Evolutionary conservation across 164 flowering plant genomes (phyloP).

Genomic region (Annona squamosa): DNA sequence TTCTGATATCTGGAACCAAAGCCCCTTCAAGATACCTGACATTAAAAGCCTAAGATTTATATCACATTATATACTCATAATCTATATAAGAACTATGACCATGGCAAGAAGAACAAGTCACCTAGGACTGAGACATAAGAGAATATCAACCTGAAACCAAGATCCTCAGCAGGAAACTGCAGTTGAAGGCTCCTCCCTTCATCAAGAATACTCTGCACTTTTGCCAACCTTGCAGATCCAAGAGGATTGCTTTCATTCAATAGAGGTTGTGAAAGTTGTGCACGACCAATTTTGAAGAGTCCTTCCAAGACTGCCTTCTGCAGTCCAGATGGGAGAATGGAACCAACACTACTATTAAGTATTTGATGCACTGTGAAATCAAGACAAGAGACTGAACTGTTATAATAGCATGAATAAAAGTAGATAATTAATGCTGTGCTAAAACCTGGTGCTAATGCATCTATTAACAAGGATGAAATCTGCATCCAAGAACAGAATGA

Average conservation of each 20-base stretch:
- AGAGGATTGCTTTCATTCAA: conserved; percentile 71
- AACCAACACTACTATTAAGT: conserved; percentile 52
- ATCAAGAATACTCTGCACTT: conserved; percentile 60
- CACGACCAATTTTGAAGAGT: conserved; percentile 70
- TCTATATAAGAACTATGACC: not conserved
- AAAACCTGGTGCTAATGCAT: not conserved
- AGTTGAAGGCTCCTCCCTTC: conserved; percentile 98
- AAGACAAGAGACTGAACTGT: not conserved
- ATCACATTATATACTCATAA: not conserved
- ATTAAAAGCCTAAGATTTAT: not conserved
- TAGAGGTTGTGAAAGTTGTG: conserved; percentile 63
- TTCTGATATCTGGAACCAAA: conserved; percentile 41
- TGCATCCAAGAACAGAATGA: not conserved
- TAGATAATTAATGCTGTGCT: not conserved
- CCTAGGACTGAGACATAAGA: not conserved
- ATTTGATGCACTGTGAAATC: conserved; percentile 56
- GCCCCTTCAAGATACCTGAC: conserved; percentile 81
- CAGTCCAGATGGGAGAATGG: conserved; percentile 61
- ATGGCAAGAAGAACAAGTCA: not conserved
- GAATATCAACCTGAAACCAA: conserved; percentile 72
- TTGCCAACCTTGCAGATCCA: conserved; percentile 77
- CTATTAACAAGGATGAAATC: not conserved
- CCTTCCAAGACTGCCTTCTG: conserved; percentile 73
- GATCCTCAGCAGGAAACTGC: conserved; percentile 98
- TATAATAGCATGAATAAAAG: not conserved